Evolutionary conservation across 2,329 filamentous ascomycete species (phyloP), one percentile per base, ranked within the genome.

Genomic region (Tympanopsis confertula): DNA sequence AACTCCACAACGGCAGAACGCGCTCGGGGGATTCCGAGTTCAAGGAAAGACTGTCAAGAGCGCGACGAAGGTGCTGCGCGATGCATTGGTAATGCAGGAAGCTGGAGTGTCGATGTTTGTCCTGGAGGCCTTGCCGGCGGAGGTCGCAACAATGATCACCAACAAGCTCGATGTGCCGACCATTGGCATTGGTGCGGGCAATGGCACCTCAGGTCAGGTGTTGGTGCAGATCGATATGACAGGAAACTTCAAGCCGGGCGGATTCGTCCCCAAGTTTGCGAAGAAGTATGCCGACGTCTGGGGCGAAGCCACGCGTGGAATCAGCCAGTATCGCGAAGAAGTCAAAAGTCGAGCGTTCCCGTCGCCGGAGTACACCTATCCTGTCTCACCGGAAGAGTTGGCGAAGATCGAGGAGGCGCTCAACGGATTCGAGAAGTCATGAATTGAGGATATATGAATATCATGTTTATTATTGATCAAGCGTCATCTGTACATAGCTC

Each of bases 141-240:
- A 91, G 53, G 78, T 98, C 19, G 89, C 88, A 2, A 65, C 68
- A 4, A 62, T 94, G 35, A 76, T 96, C 35, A 96, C 91, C 0
- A 63, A 80, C 48, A 82, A 82, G 54, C 66, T 98, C 20, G 71
- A 68, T 35, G 77, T 98, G 18, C 91, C 91, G 1, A 96, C 91
- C 1, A 96, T 98, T 44, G 89, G 91, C 26, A 98, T 98, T 45
- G 91, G 91, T 4, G 91, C 91, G 12, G 91, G 91, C 2, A 88
- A 82, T 48, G 86, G 82, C n/a, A 94, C 86, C 55, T 89, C 87
- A 0, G 91, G 91, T 0, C 91, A 98, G 58, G 89, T 98, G 4
- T 70, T 98, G 14, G 91, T 98, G 13, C 91, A 98, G 59, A 76
- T 89, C 19, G 91, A 98, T 58, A 94, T 98, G 88, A 71, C 74